These are phyloP conservation scores for Chenopodium berlandieri DNA, from an alignment of 148 eudicot species.

Conservation along the genomic window DNA sequence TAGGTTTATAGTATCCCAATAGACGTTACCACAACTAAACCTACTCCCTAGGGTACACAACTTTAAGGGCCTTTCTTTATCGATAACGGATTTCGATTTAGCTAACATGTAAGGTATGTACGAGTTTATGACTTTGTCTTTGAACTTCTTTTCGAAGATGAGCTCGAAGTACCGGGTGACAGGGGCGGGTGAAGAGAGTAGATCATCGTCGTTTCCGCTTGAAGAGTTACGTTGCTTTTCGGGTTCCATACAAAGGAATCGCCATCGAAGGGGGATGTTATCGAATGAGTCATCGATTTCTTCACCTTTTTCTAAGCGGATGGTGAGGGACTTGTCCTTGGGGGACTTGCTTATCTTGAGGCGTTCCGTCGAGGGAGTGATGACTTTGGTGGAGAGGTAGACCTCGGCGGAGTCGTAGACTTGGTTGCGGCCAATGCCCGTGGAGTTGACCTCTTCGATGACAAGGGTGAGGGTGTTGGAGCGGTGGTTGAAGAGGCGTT, in stretches of 20 bases:
- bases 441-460: conserved; percentile 37
- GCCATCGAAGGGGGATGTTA: conserved; percentile 39
- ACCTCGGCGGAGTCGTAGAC: conserved; percentile 49
- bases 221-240: conserved; percentile 6
- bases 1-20: conserved; percentile 33
- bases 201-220: conserved; percentile 7
- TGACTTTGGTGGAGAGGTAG: conserved; percentile 47
- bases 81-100: conserved; percentile 30
- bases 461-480: conserved; percentile 42
- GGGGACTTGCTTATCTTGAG: conserved; percentile 46
- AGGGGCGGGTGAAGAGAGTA: neutral
- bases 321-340: conserved; percentile 39
- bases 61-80: conserved; percentile 31
- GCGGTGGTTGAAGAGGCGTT: conserved; percentile 20
- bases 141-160: conserved; percentile 35
- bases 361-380: conserved; percentile 38
- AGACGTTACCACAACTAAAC: conserved; percentile 5
- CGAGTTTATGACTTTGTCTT: conserved; percentile 24
- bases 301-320: conserved; percentile 42
- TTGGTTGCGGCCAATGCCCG: conserved; percentile 42
- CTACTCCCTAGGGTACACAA: conserved; percentile 31
- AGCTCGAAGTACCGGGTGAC: conserved; percentile 43
- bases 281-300: conserved; percentile 32
- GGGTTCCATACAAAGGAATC: conserved; percentile 35
- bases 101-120: conserved; percentile 39